Evolutionary conservation across 352 stramenopile species (phyloP), one percentile per base, ranked within the genome.

Genomic region (Phytophthora niederhauseri): DNA sequence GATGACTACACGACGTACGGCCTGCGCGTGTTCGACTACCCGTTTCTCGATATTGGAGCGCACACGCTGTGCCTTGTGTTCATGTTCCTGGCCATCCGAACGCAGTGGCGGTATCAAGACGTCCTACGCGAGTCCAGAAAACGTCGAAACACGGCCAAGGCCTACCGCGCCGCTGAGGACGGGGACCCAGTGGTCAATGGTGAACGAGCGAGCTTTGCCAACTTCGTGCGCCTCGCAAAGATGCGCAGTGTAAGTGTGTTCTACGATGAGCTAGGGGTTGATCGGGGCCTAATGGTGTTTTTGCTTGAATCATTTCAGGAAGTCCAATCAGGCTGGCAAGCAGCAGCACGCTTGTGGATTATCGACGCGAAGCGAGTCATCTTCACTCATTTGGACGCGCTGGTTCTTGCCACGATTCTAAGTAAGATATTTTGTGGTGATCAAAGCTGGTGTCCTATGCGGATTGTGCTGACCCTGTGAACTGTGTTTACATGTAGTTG

Each of bases 321-420:
- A 75, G 57, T 90, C 51, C 74, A 86, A 73, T 55, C 74, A 50
- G 78, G 72, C 14, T 94, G 81, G 80, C 75, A 72, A 43, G 72
- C 79, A 28, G 73, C 79, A 43, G 53, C 88, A 14, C 72, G 76
- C n/a, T 41, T 93, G 6, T 96, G 89, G 87, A 38, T 90, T 26
- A 46, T 80, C 15, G 89, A 96, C 38, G 78, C 87, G 7, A 93
- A 94, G 60, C 77, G 77, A 54, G 81, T 94, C 19, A 65, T 94
- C 6, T 78, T 94, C 36, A 85, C 82, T 1, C 86, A 96, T 57
- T 59, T 96, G 30, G 89, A 94, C n/a, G 82, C 80, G 1, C 60
- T 96, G 11, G 89, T 96, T 11, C 68, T 96, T 19, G 76, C 91
- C 45, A 96, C 87, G 1, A 94, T 96, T 66, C 61, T 95, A 22